Percentiles rank a stretch among this genome's conserved stretches.
Evolutionary conservation across 257 asterid species (phyloP).

Genomic region (Ligustrum vulgare): DNA sequence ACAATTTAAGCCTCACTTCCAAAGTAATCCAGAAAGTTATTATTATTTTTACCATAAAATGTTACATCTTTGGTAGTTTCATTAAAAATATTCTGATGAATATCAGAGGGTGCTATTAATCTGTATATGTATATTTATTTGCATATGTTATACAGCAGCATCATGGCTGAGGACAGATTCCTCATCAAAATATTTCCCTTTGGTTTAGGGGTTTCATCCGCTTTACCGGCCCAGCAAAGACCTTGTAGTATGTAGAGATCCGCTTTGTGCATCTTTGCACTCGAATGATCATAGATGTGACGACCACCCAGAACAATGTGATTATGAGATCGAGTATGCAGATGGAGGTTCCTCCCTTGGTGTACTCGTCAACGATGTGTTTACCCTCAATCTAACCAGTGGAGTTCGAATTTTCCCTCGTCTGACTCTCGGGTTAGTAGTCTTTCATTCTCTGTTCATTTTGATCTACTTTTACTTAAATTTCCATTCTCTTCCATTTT

Average conservation of each 20-base stretch:
- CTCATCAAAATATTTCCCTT: background rate
- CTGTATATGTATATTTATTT: background rate
- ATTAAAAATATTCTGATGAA: background rate
- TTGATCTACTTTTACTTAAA: background rate
- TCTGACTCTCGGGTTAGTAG: slow-evolving; percentile 74
- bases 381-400: slow-evolving; percentile 60
- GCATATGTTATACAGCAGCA: background rate
- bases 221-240: slow-evolving; percentile 88
- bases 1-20: background rate
- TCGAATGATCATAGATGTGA: slow-evolving; percentile 65
- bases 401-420: slow-evolving; percentile 68
- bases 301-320: slow-evolving; percentile 78
- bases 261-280: slow-evolving; percentile 89
- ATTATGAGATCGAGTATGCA: slow-evolving; percentile 95
- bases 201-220: slow-evolving; percentile 82
- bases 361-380: slow-evolving; percentile 74
- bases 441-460: background rate
- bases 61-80: background rate
- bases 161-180: background rate
- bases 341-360: slow-evolving; percentile 99
- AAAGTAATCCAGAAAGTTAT: background rate
- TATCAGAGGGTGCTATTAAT: background rate
- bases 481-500: background rate
- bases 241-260: slow-evolving; percentile 78
- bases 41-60: background rate